Conservation (phyloP, 306 rosid species). For the Canavalia ensiformis region DNA sequence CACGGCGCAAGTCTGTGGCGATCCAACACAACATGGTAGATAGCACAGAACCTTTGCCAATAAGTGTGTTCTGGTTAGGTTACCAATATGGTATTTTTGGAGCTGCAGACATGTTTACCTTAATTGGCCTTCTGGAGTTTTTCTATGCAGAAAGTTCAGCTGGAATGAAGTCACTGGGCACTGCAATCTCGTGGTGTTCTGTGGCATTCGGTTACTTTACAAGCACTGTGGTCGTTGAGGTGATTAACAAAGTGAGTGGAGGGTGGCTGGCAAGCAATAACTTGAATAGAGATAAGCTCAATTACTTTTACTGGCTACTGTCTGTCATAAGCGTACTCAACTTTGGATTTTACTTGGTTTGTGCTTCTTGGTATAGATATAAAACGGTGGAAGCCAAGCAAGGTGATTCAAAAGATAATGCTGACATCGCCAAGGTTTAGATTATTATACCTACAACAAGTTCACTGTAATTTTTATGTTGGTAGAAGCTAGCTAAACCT, state of each 20-base stretch:
- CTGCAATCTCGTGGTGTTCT: slow-evolving; percentile 62
- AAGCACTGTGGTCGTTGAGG: slow-evolving; percentile 69
- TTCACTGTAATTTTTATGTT: slow-evolving; percentile 35
- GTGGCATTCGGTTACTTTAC: slow-evolving; percentile 57
- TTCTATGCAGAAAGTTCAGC: slow-evolving; percentile 87
- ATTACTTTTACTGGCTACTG: slow-evolving; percentile 75
- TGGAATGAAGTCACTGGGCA: slow-evolving; percentile 64
- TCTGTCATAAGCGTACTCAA: slow-evolving; percentile 64
- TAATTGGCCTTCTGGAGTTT: slow-evolving; percentile 79
- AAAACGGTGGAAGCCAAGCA: slow-evolving; percentile 66
- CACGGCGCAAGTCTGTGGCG: slow-evolving; percentile 64
- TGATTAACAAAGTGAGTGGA: slow-evolving; percentile 79
- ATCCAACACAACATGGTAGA: slow-evolving; percentile 70
- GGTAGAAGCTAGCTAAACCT: neutral
- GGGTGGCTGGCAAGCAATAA: slow-evolving; percentile 79
- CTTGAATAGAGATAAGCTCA: slow-evolving; percentile 67
- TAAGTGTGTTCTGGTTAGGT: slow-evolving; percentile 81
- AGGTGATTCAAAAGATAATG: slow-evolving; percentile 37
- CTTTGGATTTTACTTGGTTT: slow-evolving; percentile 62
- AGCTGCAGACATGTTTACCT: slow-evolving; percentile 74
- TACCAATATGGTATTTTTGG: slow-evolving; percentile 77
- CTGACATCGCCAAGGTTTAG: slow-evolving; percentile 42
- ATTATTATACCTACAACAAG: neutral
- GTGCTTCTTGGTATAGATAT: slow-evolving; percentile 79
- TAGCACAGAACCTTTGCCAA: slow-evolving; percentile 67